These are phyloP conservation scores for Hansenula lynferdii DNA, from an alignment of 1,139 yeast species.

Conservation along the genomic window DNA sequence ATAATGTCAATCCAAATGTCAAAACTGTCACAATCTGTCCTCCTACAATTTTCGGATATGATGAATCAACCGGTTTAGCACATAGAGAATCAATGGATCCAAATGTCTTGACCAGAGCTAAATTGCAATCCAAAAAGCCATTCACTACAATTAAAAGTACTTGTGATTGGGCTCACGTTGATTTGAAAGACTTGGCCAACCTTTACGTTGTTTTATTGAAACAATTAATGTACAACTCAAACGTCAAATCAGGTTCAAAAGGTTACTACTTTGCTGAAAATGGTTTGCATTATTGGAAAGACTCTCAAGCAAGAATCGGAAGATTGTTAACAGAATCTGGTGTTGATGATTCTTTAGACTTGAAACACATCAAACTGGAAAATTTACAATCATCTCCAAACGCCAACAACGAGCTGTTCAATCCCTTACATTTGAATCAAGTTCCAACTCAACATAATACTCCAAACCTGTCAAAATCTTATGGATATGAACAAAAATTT, in stretches of 20 bases:
- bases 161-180: conserved; percentile 35
- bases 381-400: too few relatives aligned
- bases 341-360: conserved; percentile 20
- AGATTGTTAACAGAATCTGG: conserved; percentile 18
- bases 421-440: too few relatives aligned
- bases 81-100: conserved; percentile 22
- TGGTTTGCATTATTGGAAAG: conserved; percentile 30
- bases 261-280: conserved; percentile 37
- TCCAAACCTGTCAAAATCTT: too few relatives aligned
- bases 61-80: conserved; percentile 7
- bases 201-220: conserved; percentile 25
- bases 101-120: background rate
- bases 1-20: conserved; percentile 14
- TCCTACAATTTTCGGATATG: conserved; percentile 21
- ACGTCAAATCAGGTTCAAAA: conserved; percentile 28
- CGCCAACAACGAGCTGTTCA: too few relatives aligned
- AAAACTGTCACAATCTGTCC: conserved; percentile 8
- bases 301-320: conserved; percentile 27
- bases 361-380: too few relatives aligned
- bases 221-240: conserved; percentile 22
- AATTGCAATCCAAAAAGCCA: conserved; percentile 23
- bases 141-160: conserved; percentile 31
- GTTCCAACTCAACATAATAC: too few relatives aligned
- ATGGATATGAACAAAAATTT: conserved; percentile 9
- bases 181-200: conserved; percentile 34